Evolutionary conservation across 495 filamentous ascomycete species (phyloP).

Genomic region (Neurospora sp.): DNA sequence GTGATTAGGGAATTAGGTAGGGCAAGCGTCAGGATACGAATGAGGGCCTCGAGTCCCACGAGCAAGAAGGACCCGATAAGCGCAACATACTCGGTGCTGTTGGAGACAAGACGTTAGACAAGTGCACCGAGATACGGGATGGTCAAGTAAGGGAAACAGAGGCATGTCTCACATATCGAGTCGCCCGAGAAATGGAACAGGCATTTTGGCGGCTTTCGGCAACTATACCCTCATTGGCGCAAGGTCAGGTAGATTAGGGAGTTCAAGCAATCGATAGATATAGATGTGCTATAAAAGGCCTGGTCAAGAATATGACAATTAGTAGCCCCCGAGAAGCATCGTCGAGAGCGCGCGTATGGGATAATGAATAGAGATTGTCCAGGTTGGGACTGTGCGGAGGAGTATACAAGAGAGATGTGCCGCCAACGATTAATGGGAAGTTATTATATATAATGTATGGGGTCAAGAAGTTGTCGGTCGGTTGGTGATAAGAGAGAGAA

Average conservation of each 20-base stretch:
- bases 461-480: not conserved
- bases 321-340: not conserved
- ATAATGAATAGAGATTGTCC: not conserved
- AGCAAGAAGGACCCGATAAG: conserved; percentile 74
- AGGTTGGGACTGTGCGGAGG: not conserved
- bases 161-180: conserved; percentile 53
- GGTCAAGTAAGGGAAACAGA: not conserved
- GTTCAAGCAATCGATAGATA: not conserved
- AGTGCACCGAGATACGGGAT: not conserved
- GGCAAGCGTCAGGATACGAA: conserved; percentile 81
- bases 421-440: not conserved
- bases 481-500: not conserved
- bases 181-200: conserved; percentile 75
- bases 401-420: not conserved
- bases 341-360: not conserved
- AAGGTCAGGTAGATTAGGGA: not conserved
- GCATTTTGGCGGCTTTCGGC: conserved; percentile 42
- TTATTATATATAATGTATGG: not conserved
- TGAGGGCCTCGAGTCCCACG: conserved; percentile 67
- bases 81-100: conserved; percentile 73
- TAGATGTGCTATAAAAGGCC: not conserved
- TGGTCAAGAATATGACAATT: not conserved
- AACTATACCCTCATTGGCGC: conserved; percentile 9
- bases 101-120: not conserved
- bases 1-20: conserved; percentile 73